Evolutionary conservation across 352 stramenopile species (phyloP), one percentile per base, ranked within the genome.

Genomic region (Thalassiosira hispida): DNA sequence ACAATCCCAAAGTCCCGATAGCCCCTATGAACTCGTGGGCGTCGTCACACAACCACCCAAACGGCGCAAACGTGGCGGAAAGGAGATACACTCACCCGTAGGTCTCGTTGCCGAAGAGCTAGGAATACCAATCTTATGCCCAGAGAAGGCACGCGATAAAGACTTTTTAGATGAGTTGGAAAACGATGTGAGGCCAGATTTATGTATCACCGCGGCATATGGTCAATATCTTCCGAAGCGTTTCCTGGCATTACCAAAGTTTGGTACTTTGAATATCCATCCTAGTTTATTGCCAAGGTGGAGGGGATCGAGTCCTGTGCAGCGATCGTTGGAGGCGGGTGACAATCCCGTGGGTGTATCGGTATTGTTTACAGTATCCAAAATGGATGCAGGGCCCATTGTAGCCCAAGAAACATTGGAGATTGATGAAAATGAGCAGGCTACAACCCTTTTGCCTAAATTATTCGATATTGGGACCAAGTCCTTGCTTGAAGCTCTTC

Each of bases 201-300:
- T 97, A 23, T 97, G 91, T 73, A 93, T 97, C 53, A 97, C 94
- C 1, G 94, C 94, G 12, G 94, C 94, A 1, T 97, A 96, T 77
- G 94, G 94, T 6, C 91, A 95, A 76, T 96, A 95, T 73, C 72
- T 95, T 9, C 90, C 93, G 2, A 93, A 94, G 77, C 79, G 85
- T 52, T 96, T 96, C 72, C 76, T 96, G 20, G 81, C 90, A 23
- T 29, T 92, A 6, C 91, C 93, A 46, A 83, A 76, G 16, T 87
- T 88, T 63, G 93, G 92, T 18, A 97, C 92, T 2, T 79, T 96
- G 33, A 97, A 97, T 68, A 94, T 96, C 40, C 92, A 97, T 86
- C 92, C 93, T n/a, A 93, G 79, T 73, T 84, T 97, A 33, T 78
- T 97, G 20, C 94, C 94, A 9, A 72, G 84, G 47, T 97, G 92